These are phyloP conservation scores for Melampsora larici-populina DNA, from an alignment of 1,284 basidiomycete genomes.

Conservation along the genomic window DNA sequence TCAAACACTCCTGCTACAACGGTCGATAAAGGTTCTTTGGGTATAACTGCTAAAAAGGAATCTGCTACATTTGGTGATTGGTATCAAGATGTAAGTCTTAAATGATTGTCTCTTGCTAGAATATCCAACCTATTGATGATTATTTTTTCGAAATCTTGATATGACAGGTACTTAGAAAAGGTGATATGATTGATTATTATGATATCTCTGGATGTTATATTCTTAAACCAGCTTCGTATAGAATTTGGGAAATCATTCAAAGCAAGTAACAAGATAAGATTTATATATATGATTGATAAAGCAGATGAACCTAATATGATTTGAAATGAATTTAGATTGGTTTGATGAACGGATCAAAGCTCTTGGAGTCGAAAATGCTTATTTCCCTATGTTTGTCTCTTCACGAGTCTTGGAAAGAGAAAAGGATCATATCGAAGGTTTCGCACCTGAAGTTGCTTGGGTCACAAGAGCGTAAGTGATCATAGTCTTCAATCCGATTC, in stretches of 20 bases:
- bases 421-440: constrained; percentile 99
- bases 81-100: constrained; percentile 35
- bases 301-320: constrained; percentile 6
- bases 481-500: too few relatives aligned
- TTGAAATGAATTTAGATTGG: constrained; percentile 63
- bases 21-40: constrained; percentile 22
- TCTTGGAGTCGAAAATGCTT: constrained; percentile 92
- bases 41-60: constrained; percentile 29
- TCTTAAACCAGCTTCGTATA: constrained; percentile 94
- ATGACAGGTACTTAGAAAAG: constrained; percentile 84
- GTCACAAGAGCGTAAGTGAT: constrained; percentile 85
- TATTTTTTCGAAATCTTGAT: too few relatives aligned
- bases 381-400: constrained; percentile 99
- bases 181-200: constrained; percentile 99
- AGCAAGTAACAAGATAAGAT: constrained; percentile 57
- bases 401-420: constrained; percentile 87
- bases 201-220: constrained; percentile 98
- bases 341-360: constrained; percentile 89
- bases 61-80: constrained; percentile 35
- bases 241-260: constrained; percentile 95
- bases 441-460: constrained; percentile 99
- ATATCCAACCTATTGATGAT: too few relatives aligned
- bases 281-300: not conserved
- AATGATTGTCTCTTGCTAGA: too few relatives aligned
- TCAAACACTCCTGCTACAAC: not conserved